These are phyloP conservation scores for Stachybotrys elegans DNA, from an alignment of 2,329 filamentous ascomycete species.

Conservation along the genomic window DNA sequence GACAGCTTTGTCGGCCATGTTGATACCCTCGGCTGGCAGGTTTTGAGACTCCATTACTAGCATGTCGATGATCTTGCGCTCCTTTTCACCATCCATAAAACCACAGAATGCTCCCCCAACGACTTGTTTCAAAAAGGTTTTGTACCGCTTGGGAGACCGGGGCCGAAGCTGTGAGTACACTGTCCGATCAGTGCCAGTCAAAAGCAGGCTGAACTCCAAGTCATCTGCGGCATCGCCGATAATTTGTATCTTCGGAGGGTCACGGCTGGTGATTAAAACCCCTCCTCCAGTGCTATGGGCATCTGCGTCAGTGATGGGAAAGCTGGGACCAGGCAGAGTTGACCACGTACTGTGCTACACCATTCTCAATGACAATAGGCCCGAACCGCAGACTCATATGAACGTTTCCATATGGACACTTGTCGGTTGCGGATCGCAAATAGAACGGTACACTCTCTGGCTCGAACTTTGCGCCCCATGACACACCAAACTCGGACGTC, in stretches of 20 bases:
- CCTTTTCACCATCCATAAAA: conserved; percentile 14
- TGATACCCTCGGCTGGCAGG: conserved; percentile 14
- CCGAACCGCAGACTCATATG: conserved; percentile 35
- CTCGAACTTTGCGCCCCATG: conserved; percentile 12
- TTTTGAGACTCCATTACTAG: conserved; percentile 18
- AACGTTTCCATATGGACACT: conserved; percentile 31
- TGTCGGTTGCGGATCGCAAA: conserved; percentile 20
- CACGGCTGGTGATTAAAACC: conserved; percentile 18
- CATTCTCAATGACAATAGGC: conserved; percentile 34
- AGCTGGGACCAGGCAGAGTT: too few species aligned
- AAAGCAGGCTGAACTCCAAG: conserved; percentile 15
- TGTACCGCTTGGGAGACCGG: conserved; percentile 24
- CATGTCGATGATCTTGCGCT: conserved; percentile 21
- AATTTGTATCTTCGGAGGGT: conserved; percentile 16
- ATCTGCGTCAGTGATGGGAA: conserved; percentile 2
- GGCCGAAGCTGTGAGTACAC: conserved; percentile 11
- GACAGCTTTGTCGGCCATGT: conserved; percentile 8
- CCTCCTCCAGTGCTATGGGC: conserved; percentile 16
- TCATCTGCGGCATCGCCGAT: conserved; percentile 15
- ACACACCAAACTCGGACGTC: conserved; percentile 14
- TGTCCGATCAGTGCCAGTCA: conserved; percentile 12
- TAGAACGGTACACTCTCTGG: conserved; percentile 23
- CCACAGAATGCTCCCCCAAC: conserved; percentile 30
- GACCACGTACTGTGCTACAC: conserved; percentile 26
- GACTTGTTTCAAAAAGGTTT: conserved; percentile 34